These are phyloP conservation scores for Cyathus striatus DNA, from an alignment of 768 basidiomycete genomes.

Conservation along the genomic window DNA sequence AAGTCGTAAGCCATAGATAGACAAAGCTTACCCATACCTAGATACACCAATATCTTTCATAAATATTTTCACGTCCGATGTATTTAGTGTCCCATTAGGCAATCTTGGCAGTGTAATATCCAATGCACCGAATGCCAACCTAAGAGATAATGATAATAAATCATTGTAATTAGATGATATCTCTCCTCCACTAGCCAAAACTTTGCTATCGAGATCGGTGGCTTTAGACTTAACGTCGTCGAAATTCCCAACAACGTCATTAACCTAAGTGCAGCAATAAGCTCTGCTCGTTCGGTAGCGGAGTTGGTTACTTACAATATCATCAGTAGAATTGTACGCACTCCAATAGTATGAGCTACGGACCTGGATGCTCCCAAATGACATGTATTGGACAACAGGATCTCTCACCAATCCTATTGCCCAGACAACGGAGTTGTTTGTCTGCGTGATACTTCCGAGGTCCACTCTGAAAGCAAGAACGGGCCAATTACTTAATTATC, in stretches of 20 bases:
- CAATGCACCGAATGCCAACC: constrained; percentile 39
- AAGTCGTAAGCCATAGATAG: neutral
- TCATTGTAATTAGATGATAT: constrained; percentile 34
- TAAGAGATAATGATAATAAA: constrained; percentile 34
- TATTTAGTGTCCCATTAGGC: constrained; percentile 21
- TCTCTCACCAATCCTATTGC: constrained; percentile 32
- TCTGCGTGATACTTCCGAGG: constrained; percentile 30
- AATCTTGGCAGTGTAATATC: constrained; percentile 40
- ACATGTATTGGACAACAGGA: constrained; percentile 23
- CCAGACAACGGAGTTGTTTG: constrained; percentile 29
- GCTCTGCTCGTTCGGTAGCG: neutral
- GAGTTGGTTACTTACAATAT: constrained; percentile 25
- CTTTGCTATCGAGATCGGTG: constrained; percentile 28
- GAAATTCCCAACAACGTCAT: constrained; percentile 35
- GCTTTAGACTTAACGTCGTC: constrained; percentile 28
- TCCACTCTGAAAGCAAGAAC: constrained; percentile 46
- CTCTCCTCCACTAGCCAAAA: constrained; percentile 27
- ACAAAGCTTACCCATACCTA: constrained; percentile 15
- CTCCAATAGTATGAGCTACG: constrained; percentile 34
- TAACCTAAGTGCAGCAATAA: neutral
- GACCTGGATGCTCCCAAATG: no score
- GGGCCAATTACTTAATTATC: constrained; percentile 31
- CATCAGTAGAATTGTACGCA: constrained; percentile 18
- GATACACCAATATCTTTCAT: constrained; percentile 42
- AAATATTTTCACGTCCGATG: constrained; percentile 37